Evolutionary conservation across 305 asterid species (phyloP).

Genomic region (Fraxinus baroniana): DNA sequence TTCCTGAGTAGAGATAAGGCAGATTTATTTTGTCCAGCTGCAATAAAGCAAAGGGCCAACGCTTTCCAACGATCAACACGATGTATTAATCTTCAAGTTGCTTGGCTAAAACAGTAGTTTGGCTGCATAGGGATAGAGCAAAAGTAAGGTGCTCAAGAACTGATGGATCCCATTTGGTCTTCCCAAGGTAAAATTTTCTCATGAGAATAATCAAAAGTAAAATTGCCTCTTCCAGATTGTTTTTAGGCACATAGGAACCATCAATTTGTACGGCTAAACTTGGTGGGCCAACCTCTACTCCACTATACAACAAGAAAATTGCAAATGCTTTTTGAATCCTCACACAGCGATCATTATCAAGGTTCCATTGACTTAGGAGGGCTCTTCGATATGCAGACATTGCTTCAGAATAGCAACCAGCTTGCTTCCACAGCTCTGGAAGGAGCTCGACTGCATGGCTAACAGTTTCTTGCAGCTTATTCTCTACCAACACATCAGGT

Average conservation of each 20-base stretch:
- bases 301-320: conserved; percentile 78
- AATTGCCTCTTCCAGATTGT: conserved; percentile 90
- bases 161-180: conserved; percentile 78
- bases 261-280: conserved; percentile 84
- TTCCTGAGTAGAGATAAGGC: conserved; percentile 77
- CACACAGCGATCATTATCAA: conserved; percentile 80
- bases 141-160: conserved; percentile 84
- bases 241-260: conserved; percentile 84
- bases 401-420: conserved; percentile 67
- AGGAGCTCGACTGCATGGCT: conserved; percentile 94
- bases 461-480: conserved; percentile 88
- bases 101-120: conserved; percentile 76
- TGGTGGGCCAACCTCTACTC: conserved; percentile 83
- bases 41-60: conserved; percentile 72
- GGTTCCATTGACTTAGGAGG: conserved; percentile 92
- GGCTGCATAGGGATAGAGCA: conserved; percentile 81
- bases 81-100: conserved; percentile 79
- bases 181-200: conserved; percentile 82
- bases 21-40: conserved; percentile 59
- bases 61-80: conserved; percentile 84
- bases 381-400: conserved; percentile 86
- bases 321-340: conserved; percentile 96
- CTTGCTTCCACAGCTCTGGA: conserved; percentile 89
- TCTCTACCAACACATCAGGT: conserved; percentile 71
- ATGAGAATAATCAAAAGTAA: conserved; percentile 83